Evolutionary conservation across 2,329 filamentous ascomycete species (phyloP).

Genomic region (Aspergillus sp.): DNA sequence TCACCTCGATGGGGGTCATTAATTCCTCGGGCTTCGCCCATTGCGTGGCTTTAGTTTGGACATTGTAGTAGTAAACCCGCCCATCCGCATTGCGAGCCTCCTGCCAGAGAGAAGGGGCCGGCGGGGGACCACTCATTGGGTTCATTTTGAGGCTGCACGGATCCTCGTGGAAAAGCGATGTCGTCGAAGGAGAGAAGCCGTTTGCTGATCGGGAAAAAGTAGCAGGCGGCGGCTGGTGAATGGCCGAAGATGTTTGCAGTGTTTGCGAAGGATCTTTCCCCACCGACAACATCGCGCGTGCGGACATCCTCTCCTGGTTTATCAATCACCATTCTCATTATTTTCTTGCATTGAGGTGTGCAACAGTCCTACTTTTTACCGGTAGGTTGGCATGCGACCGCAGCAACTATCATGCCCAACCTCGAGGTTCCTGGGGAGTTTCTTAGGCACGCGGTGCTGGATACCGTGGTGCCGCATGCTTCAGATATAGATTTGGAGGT

Average conservation of each 20-base stretch:
- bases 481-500: constrained; percentile 39
- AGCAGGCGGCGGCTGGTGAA: constrained; percentile 22
- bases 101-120: constrained; percentile 66
- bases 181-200: constrained; percentile 7
- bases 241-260: constrained; percentile 24
- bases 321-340: background rate
- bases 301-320: constrained; percentile 10
- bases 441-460: constrained; percentile 41
- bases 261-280: constrained; percentile 23
- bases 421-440: constrained; percentile 41
- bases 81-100: constrained; percentile 80
- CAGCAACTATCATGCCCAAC: constrained; percentile 31
- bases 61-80: constrained; percentile 87
- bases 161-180: constrained; percentile 3
- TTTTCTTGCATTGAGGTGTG: background rate
- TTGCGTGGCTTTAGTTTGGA: constrained; percentile 79
- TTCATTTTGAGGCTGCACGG: constrained; percentile 24
- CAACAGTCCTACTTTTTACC: background rate
- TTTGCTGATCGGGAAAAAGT: constrained; percentile 21
- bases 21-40: constrained; percentile 93
- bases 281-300: constrained; percentile 6
- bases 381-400: constrained; percentile 24
- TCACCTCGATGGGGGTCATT: constrained; percentile 78
- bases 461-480: constrained; percentile 45
- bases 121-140: constrained; percentile 60